A percentile compares a stretch with the other conserved stretches of the same genome.
These are phyloP conservation scores for Heterobasidion occidentale DNA, from an alignment of 1,284 basidiomycete genomes.

Conservation along the genomic window DNA sequence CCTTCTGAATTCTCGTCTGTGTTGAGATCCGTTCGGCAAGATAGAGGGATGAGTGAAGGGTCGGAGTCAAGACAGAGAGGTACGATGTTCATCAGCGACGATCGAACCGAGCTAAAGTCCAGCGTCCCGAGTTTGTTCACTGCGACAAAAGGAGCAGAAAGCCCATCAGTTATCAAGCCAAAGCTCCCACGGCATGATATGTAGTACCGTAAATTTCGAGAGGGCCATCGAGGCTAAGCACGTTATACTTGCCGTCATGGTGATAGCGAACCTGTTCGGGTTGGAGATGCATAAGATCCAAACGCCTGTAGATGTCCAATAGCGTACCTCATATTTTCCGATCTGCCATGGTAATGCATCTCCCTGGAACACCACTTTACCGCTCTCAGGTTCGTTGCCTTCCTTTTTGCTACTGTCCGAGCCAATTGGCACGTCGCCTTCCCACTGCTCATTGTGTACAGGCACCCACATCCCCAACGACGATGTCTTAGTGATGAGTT, in stretches of 20 bases:
- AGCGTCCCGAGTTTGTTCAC: constrained; percentile 61
- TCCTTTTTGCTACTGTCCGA: constrained; percentile 24
- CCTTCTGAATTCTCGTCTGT: constrained; percentile 12
- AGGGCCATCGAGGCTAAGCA: constrained; percentile 78
- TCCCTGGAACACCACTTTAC: constrained; percentile 71
- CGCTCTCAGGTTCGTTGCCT: constrained; percentile 42
- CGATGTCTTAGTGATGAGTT: constrained; percentile 78
- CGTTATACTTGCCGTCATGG: constrained; percentile 94
- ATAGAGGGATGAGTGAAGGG: constrained; percentile 72
- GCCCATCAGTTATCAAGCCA: not conserved
- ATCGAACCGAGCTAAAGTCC: constrained; percentile 57
- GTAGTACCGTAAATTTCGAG: constrained; percentile 77
- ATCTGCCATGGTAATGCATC: constrained; percentile 80
- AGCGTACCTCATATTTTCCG: constrained; percentile 77
- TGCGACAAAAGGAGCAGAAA: constrained; percentile 22
- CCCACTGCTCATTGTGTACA: constrained; percentile 89
- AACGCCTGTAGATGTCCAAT: not conserved
- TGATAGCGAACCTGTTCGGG: constrained; percentile 65
- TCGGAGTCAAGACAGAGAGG: constrained; percentile 84
- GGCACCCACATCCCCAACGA: constrained; percentile 91
- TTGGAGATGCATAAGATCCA: not conserved
- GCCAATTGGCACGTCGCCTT: constrained; percentile 74
- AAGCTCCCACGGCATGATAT: not conserved
- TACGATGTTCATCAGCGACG: constrained; percentile 69
- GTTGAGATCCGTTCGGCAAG: constrained; percentile 36